These are phyloP conservation scores for Starmera caribaea DNA, from an alignment of 805 yeast species.

Conservation along the genomic window DNA sequence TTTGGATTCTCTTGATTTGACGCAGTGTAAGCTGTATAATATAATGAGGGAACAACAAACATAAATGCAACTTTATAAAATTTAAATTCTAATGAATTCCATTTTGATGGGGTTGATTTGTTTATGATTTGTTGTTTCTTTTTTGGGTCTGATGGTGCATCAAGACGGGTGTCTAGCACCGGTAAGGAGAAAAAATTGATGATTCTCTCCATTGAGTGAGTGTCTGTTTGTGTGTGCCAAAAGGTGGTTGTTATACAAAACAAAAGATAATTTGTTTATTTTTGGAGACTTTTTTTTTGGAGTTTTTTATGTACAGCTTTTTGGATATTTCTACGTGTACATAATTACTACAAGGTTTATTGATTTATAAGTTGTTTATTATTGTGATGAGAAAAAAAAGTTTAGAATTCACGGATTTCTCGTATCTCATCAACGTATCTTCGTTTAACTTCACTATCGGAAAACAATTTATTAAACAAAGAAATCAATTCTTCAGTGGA, in stretches of 20 bases:
- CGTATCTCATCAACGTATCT: conserved; percentile 26
- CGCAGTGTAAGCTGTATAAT: conserved; percentile 72
- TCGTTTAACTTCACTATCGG: conserved; percentile 27
- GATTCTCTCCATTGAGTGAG: too few relatives aligned
- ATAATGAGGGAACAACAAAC: conserved; percentile 74
- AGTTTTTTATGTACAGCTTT: too few relatives aligned
- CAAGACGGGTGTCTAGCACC: conserved; percentile 32
- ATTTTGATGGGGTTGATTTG: conserved; percentile 33
- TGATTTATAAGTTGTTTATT: conserved; percentile 20
- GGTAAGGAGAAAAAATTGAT: conserved; percentile 25
- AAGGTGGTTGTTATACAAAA: not conserved
- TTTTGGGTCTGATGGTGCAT: conserved; percentile 22
- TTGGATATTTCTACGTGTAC: too few relatives aligned
- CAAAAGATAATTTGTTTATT: conserved; percentile 25
- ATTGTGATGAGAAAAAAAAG: conserved; percentile 9
- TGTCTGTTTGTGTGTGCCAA: too few relatives aligned
- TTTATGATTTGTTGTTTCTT: conserved; percentile 11
- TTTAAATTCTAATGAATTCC: conserved; percentile 72
- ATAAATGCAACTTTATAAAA: conserved; percentile 55
- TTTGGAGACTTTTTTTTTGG: conserved; percentile 36
- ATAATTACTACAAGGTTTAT: too few relatives aligned
- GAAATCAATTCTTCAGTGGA: conserved; percentile 25
- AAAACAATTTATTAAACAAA: conserved; percentile 28
- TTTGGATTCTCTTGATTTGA: conserved; percentile 68
- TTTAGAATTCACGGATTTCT: conserved; percentile 45